These are phyloP conservation scores for Boeremia lycopersici DNA, from an alignment of 2,329 filamentous ascomycete species.

Conservation along the genomic window DNA sequence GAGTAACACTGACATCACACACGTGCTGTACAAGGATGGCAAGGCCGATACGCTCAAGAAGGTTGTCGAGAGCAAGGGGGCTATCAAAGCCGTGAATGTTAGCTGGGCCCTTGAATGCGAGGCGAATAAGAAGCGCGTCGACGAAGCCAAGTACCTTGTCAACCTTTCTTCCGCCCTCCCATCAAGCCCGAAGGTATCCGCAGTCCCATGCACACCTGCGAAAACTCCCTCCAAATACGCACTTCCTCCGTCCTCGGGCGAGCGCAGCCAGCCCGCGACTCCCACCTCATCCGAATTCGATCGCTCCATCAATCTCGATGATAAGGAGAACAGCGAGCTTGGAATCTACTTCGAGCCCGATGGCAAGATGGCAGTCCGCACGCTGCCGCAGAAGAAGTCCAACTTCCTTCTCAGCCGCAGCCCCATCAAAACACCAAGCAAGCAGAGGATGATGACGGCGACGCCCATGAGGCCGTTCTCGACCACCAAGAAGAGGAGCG, in stretches of 20 bases:
- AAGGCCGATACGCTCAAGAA: constrained; percentile 81
- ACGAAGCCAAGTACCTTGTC: constrained; percentile 42
- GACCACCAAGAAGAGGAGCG: constrained; percentile 30
- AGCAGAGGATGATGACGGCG: constrained; percentile 47
- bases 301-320: constrained; percentile 30
- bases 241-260: constrained; percentile 27
- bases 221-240: constrained; percentile 40
- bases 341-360: constrained; percentile 49
- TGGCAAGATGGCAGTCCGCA: constrained; percentile 54
- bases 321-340: constrained; percentile 46
- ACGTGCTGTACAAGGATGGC: constrained; percentile 90
- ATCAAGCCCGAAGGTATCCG: constrained; percentile 24
- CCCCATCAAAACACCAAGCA: constrained; percentile 60
- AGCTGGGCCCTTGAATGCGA: constrained; percentile 78
- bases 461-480: constrained; percentile 32
- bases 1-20: constrained; percentile 79
- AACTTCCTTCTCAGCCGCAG: constrained; percentile 43
- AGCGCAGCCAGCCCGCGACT: constrained; percentile 32
- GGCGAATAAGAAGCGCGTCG: constrained; percentile 40
- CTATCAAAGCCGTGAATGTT: constrained; percentile 85
- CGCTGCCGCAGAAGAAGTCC: constrained; percentile 33
- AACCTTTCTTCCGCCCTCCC: constrained; percentile 33
- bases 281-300: constrained; percentile 39
- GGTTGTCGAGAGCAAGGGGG: constrained; percentile 71
- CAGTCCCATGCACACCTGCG: constrained; percentile 37